A percentile compares a stretch with the other conserved stretches of the same genome.
Evolutionary conservation across 2,329 filamentous ascomycete species (phyloP).

Genomic region (Claviceps arundinis): DNA sequence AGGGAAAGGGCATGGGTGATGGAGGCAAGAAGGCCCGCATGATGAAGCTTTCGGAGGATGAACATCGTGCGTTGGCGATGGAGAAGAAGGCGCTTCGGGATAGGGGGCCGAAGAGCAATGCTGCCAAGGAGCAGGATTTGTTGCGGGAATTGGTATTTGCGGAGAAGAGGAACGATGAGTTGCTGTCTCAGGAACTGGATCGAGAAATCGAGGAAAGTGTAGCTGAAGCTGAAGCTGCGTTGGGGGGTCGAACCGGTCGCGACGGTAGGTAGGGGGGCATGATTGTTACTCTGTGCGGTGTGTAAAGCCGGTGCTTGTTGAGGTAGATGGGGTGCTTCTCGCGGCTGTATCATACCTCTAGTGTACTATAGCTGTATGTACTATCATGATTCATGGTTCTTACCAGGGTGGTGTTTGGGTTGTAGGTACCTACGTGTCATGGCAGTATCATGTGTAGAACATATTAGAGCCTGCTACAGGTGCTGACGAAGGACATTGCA

Average conservation of each 20-base stretch:
- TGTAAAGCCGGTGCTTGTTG: too few relatives aligned
- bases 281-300: too few relatives aligned
- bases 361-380: too few relatives aligned
- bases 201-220: slow-evolving; percentile 17
- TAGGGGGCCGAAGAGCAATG: slow-evolving; percentile 28
- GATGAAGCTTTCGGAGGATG: slow-evolving; percentile 22
- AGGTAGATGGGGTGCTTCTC: too few relatives aligned
- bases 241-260: background rate
- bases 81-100: slow-evolving; percentile 23
- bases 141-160: slow-evolving; percentile 26
- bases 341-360: too few relatives aligned
- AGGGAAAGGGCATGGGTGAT: too few relatives aligned
- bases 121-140: slow-evolving; percentile 23
- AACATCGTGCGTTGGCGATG: slow-evolving; percentile 23
- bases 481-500: too few relatives aligned
- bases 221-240: slow-evolving; percentile 3
- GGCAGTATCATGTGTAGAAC: too few relatives aligned
- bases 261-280: background rate
- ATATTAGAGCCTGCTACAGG: too few relatives aligned
- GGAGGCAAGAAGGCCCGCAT: slow-evolving; percentile 23
- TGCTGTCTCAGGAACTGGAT: slow-evolving; percentile 19
- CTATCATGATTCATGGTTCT: too few relatives aligned
- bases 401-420: too few relatives aligned
- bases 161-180: slow-evolving; percentile 19
- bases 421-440: too few relatives aligned